phyloP scores from a whole-genome alignment of 176 grass and related monocot species.

The Triticum urartu region DNA sequence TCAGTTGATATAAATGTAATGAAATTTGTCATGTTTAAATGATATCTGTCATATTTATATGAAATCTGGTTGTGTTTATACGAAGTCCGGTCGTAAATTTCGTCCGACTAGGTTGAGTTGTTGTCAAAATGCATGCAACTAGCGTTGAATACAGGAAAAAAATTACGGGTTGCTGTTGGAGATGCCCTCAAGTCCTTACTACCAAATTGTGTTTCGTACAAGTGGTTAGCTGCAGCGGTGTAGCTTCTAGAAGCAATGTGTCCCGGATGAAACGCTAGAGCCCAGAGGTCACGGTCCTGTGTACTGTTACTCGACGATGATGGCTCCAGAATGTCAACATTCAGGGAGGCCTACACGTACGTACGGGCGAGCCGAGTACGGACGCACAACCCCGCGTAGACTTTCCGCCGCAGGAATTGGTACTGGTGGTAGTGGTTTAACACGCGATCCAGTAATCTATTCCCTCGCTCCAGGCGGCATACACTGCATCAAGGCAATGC shows the following conservation, averaged over 20 bases:
- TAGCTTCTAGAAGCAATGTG: background rate
- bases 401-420: background rate
- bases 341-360: background rate
- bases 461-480: background rate
- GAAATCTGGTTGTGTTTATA: too few relatives aligned
- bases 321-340: constrained; percentile 11
- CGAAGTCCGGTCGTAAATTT: too few relatives aligned
- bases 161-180: too few relatives aligned
- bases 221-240: background rate
- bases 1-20: too few relatives aligned
- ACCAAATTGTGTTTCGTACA: too few relatives aligned
- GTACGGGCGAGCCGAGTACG: background rate
- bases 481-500: background rate
- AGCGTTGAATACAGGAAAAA: too few relatives aligned
- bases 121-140: too few relatives aligned
- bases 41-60: too few relatives aligned
- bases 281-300: background rate
- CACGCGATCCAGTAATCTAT: background rate
- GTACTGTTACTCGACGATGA: background rate
- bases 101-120: too few relatives aligned
- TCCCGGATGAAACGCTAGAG: background rate
- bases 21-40: too few relatives aligned
- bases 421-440: background rate
- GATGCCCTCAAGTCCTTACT: too few relatives aligned
- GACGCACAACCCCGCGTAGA: background rate